Evolutionary conservation across 1,284 basidiomycete species (phyloP), one percentile per base, ranked within the genome.

Genomic region (Melanopsichium pennsylvanicum): DNA sequence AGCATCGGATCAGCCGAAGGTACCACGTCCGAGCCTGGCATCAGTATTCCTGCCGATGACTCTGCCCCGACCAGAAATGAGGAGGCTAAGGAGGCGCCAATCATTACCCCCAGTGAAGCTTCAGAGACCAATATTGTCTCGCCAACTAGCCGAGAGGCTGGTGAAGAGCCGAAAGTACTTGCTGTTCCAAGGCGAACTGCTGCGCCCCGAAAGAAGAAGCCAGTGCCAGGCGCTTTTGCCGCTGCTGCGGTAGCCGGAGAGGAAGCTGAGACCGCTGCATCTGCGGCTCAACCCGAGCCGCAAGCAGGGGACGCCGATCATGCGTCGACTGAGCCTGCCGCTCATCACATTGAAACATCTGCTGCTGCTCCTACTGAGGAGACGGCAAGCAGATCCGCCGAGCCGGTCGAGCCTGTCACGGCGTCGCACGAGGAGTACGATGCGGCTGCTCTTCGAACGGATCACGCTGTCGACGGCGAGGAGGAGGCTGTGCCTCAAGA

Each of bases 151-250:
- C 25, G 19, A 32, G 56, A 43, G 12, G 36, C 52, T 18, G 22
- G 36, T 8, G 56, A 57, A 8, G 55, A 64, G 40, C 66, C 66
- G 4, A 64, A 70, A 45, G 72, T 74, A 15, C 57, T 76, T 12
- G 62, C 73, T 8, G 74, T 76, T 7, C 74, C 74, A 9, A 54
- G 74, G 22, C 39, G 74, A 27, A 54, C 74, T n/a, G 74, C 72
- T 16, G 72, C 74, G 2, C 74, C 74, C 7, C 56, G 74, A 27
- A 64, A 59, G 44, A 74, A 64, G 66, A 64, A 55, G 33, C 41
- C 60, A 11, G 50, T 49, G 15, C 35, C 59, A 15, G 55, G 51
- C 31, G 40, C 51, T 18, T 54, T 50, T 16, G 46, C 35, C 4
- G 34, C 54, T 15, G 34, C 57, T 22, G 40, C 41, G 11, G 43